Evolutionary conservation across 495 filamentous ascomycete genomes (phyloP).

Genomic region (Daldinia caldariorum): DNA sequence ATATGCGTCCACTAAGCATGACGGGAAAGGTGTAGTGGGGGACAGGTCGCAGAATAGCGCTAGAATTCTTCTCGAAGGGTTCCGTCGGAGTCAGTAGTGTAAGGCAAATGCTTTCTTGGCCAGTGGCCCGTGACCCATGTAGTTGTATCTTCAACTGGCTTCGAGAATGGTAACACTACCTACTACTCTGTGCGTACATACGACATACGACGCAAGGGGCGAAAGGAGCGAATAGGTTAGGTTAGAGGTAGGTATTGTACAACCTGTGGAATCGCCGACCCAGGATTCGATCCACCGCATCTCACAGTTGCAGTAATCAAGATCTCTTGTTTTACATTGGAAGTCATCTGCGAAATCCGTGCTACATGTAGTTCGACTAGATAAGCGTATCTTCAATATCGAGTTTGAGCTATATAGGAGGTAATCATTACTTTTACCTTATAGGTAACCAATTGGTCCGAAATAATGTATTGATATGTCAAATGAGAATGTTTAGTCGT

Average conservation of each 20-base stretch:
- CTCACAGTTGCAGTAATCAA: constrained; percentile 14
- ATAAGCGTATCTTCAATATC: not conserved
- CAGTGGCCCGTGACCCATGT: constrained; percentile 14
- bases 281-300: constrained; percentile 12
- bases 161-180: constrained; percentile 36
- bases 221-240: constrained; percentile 9
- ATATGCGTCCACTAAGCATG: constrained; percentile 33
- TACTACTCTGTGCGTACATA: not conserved
- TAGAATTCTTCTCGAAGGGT: constrained; percentile 42
- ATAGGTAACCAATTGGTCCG: not conserved
- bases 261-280: constrained; percentile 28
- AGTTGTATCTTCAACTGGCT: constrained; percentile 5
- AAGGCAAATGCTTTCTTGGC: constrained; percentile 10
- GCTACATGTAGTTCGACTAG: not conserved
- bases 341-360: constrained; percentile 1
- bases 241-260: constrained; percentile 1
- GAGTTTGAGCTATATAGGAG: constrained; percentile 8
- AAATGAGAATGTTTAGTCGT: not conserved
- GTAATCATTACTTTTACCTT: not conserved
- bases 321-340: constrained; percentile 5
- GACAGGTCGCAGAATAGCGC: constrained; percentile 11
- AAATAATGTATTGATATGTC: not conserved
- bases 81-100: constrained; percentile 8
- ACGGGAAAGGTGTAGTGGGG: constrained; percentile 23
- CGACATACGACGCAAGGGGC: not conserved